These are phyloP conservation scores for Colletotrichum graminicola DNA, from an alignment of 2,329 filamentous ascomycete genomes.

Conservation along the genomic window DNA sequence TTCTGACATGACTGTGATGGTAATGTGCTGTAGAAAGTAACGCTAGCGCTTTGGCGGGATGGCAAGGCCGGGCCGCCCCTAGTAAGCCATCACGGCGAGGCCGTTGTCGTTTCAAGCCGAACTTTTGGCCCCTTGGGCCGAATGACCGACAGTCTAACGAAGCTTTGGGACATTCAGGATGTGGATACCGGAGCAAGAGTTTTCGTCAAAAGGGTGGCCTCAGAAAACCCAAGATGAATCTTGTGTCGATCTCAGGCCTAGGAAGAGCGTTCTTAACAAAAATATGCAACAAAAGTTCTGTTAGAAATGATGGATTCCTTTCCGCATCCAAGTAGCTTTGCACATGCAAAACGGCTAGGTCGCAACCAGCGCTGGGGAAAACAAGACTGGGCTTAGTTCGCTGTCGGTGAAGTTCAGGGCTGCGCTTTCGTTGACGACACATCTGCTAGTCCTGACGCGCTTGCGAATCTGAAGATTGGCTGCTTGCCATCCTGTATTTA, in stretches of 20 bases:
- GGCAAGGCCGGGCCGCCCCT: slow-evolving; percentile 36
- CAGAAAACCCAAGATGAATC: background rate
- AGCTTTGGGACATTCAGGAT: background rate
- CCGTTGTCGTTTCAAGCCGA: slow-evolving; percentile 1
- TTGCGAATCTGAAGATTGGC: background rate
- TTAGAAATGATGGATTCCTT: slow-evolving; percentile 25
- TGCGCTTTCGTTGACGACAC: slow-evolving; percentile 7
- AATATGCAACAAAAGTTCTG: slow-evolving; percentile 23
- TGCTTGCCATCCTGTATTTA: slow-evolving; percentile 15
- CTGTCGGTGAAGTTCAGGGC: background rate
- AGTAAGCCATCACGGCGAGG: background rate
- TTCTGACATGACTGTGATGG: background rate
- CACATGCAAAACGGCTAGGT: slow-evolving; percentile 20
- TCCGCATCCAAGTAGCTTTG: slow-evolving; percentile 10
- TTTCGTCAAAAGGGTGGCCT: background rate
- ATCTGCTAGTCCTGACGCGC: slow-evolving; percentile 13
- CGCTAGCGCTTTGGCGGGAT: slow-evolving; percentile 11
- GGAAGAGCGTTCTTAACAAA: slow-evolving; percentile 8
- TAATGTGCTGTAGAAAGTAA: background rate
- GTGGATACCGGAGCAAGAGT: background rate
- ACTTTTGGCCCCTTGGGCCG: slow-evolving; percentile 16
- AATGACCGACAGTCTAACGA: slow-evolving; percentile 1
- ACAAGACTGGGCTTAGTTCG: slow-evolving; percentile 4
- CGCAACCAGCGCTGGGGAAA: background rate
- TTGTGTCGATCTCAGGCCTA: background rate